These are phyloP conservation scores for Dryadomyces quercivorus DNA, from an alignment of 2,329 filamentous ascomycete genomes.

Conservation along the genomic window DNA sequence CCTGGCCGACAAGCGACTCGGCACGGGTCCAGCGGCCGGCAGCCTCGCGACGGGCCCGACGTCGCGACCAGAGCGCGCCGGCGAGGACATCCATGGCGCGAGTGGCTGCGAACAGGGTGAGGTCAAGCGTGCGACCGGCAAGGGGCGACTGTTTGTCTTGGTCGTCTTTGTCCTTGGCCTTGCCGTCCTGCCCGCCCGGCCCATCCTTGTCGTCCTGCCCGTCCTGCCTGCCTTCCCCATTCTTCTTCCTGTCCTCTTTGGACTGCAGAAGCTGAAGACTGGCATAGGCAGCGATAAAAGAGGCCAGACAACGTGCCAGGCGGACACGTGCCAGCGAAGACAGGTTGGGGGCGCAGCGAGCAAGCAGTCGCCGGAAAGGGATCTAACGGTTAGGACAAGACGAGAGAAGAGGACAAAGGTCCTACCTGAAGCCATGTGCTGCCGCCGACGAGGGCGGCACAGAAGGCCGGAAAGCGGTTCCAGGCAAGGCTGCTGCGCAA, in stretches of 20 bases:
- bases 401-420: not conserved
- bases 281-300: constrained; percentile 46
- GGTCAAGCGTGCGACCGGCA: constrained; percentile 66
- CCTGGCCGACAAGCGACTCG: constrained; percentile 27
- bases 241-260: not conserved
- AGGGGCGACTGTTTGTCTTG: constrained; percentile 11
- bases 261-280: constrained; percentile 45
- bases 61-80: constrained; percentile 50
- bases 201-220: too few species aligned
- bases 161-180: not conserved
- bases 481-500: constrained; percentile 38
- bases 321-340: constrained; percentile 25
- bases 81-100: constrained; percentile 61
- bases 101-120: constrained; percentile 66
- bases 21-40: constrained; percentile 32
- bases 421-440: constrained; percentile 47
- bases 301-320: constrained; percentile 42
- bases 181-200: not conserved
- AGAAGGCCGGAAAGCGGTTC: constrained; percentile 50
- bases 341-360: constrained; percentile 13
- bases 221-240: not conserved
- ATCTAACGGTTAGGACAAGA: constrained; percentile 10
- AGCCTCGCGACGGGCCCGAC: constrained; percentile 30
- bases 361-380: constrained; percentile 19
- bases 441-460: constrained; percentile 46